Base-by-base conservation (phyloP, 169 alveolate species). In the Neospora caninum region DNA sequence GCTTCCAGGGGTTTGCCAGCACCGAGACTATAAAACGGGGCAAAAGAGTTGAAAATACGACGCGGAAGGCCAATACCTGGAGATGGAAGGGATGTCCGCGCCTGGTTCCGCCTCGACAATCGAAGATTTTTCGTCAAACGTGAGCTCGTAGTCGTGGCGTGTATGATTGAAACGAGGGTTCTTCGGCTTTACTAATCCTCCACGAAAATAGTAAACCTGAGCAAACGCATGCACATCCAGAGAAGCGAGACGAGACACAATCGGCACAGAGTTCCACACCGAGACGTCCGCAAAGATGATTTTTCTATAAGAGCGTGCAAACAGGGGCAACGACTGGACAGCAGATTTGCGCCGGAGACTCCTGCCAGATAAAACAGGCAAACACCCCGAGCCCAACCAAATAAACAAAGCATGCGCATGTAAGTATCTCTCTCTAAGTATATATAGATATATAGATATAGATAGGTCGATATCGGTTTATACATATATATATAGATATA, bases 161-260 rank as follows among this genome's bases (percentile, higher is more conserved):
- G 84, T 73, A 13, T 31, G 39, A n/a, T 73, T 73, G 84, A 73
- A 73, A 20, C 84, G 84, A 31, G 84, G 84, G n/a, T 18, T 82
- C 88, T 82, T 82, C 67, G 88, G 67, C 88, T 82, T 82, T 36
- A 82, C 88, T 36, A 31, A 13, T 29, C 88, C 88, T 13, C 88
- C 88, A 18, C 64, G 53, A 67, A 82, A 82, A 29, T 22, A 82
- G 41, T 82, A 82, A 22, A 82, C 88, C 86, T 78, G 45, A 27
- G n/a, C n/a, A n/a, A n/a, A n/a, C n/a, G n/a, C n/a, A n/a, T n/a
- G n/a, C n/a, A n/a, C n/a, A n/a, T n/a, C n/a, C n/a, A n/a, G n/a
- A n/a, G n/a, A n/a, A n/a, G n/a, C n/a, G n/a, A n/a, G n/a, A n/a
- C n/a, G n/a, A n/a, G n/a, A n/a, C n/a, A n/a, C n/a, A n/a, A n/a